phyloP scores from a whole-genome alignment of 345 rosid species.

The Gossypium mustelinum region DNA sequence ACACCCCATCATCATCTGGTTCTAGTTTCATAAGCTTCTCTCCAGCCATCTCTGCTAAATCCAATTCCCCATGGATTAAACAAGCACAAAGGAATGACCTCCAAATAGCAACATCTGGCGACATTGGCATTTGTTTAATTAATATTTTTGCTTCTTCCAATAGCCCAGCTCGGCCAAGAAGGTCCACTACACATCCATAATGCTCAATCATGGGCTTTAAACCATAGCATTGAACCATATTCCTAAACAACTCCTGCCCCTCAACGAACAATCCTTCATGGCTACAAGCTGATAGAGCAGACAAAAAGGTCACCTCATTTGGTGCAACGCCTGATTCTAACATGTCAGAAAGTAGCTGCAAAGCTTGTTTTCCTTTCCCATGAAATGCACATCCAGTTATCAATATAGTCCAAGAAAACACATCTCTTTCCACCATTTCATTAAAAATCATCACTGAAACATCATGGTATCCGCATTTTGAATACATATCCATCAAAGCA shows the following conservation, averaged over 20 bases:
- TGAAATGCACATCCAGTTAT: slow-evolving; percentile 28
- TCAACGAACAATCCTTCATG: slow-evolving; percentile 31
- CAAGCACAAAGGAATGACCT: slow-evolving; percentile 28
- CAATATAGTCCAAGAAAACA: slow-evolving; percentile 35
- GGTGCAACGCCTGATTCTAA: slow-evolving; percentile 23
- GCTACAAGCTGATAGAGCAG: slow-evolving; percentile 30
- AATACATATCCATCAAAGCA: slow-evolving; percentile 39
- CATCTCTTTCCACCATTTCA: slow-evolving; percentile 25
- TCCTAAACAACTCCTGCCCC: slow-evolving; percentile 24
- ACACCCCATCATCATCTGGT: slow-evolving; percentile 27
- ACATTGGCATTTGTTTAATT: slow-evolving; percentile 19
- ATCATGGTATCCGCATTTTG: slow-evolving; percentile 30
- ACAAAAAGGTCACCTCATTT: slow-evolving; percentile 27
- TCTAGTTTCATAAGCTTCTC: slow-evolving; percentile 24
- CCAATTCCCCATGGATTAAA: slow-evolving; percentile 22
- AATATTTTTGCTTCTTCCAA: slow-evolving; percentile 26
- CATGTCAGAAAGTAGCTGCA: slow-evolving; percentile 26
- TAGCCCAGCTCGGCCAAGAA: slow-evolving; percentile 36
- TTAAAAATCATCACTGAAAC: slow-evolving; percentile 17
- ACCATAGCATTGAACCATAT: slow-evolving; percentile 26
- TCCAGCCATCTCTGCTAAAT: slow-evolving; percentile 25
- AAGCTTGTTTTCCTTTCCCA: slow-evolving; percentile 28
- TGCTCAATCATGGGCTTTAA: slow-evolving; percentile 34
- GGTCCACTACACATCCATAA: slow-evolving; percentile 35
- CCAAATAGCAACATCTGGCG: slow-evolving; percentile 35